Evolutionary conservation across 768 basidiomycete genomes (phyloP).

Genomic region (Lentinula boryana): DNA sequence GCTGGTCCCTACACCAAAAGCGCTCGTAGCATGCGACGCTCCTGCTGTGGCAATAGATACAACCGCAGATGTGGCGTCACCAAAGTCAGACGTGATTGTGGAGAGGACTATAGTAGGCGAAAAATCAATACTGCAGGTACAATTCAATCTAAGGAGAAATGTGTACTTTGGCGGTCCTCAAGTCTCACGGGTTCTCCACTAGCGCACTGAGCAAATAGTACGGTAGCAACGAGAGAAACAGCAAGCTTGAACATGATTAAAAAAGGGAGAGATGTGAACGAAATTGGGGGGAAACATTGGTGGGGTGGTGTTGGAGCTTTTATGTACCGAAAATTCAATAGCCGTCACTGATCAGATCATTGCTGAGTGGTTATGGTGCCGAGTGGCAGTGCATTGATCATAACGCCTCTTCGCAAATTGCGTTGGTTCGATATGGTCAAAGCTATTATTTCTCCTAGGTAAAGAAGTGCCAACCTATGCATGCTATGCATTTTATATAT

Average conservation of each 20-base stretch:
- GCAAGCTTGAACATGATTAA: constrained; percentile 33
- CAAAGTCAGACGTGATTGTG: constrained; percentile 8
- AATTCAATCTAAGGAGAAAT: background rate
- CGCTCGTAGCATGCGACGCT: constrained; percentile 14
- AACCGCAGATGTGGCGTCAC: constrained; percentile 8
- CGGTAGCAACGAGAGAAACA: constrained; percentile 28
- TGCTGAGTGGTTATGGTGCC: background rate
- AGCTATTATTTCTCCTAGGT: constrained; percentile 87
- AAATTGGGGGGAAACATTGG: background rate
- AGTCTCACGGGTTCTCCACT: constrained; percentile 22
- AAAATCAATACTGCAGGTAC: background rate
- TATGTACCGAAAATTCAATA: background rate
- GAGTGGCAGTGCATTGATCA: background rate
- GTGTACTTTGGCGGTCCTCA: constrained; percentile 40
- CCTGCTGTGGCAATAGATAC: constrained; percentile 11
- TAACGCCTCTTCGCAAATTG: background rate
- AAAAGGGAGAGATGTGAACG: constrained; percentile 4
- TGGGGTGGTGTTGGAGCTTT: background rate
- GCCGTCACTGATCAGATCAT: background rate
- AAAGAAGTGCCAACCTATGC: background rate
- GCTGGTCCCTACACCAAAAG: constrained; percentile 1
- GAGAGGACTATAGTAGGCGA: background rate
- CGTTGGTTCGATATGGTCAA: constrained; percentile 56
- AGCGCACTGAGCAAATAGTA: constrained; percentile 22
- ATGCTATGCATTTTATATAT: too few relatives aligned